Evolutionary conservation across 1,284 basidiomycete genomes (phyloP).

Genomic region (Clitocybe nebularis): DNA sequence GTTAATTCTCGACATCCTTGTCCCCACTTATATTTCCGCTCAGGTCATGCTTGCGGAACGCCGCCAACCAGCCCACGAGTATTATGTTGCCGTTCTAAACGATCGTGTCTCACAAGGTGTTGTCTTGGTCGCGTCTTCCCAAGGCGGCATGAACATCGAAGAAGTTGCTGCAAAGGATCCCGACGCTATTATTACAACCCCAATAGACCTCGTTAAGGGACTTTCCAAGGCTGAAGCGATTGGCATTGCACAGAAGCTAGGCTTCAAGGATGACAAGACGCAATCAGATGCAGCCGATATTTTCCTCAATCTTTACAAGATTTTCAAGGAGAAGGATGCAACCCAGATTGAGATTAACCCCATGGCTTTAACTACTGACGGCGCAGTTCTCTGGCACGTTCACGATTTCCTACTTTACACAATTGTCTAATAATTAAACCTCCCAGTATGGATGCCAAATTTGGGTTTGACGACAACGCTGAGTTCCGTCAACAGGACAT

Average conservation of each 20-base stretch:
- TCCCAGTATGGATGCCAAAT: constrained; percentile 97
- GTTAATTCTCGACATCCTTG: constrained; percentile 23
- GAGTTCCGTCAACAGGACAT: constrained; percentile 95
- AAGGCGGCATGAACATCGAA: constrained; percentile 99
- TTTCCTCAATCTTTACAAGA: constrained; percentile 92
- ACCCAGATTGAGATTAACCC: constrained; percentile 99
- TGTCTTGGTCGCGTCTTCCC: constrained; percentile 90
- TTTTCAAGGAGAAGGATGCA: constrained; percentile 99
- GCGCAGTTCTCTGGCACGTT: constrained; percentile 86
- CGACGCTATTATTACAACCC: constrained; percentile 92
- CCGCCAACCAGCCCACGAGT: constrained; percentile 92
- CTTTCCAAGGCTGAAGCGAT: constrained; percentile 74
- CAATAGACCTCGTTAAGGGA: constrained; percentile 87
- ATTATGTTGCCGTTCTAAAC: constrained; percentile 97
- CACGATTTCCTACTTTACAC: constrained; percentile 4
- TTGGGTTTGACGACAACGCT: constrained; percentile 99
- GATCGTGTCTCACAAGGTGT: constrained; percentile 89
- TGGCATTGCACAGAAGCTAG: constrained; percentile 84
- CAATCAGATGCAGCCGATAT: constrained; percentile 87
- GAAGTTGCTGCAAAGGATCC: constrained; percentile 99
- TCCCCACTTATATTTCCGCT: constrained; percentile 7
- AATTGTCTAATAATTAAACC: constrained; percentile 8
- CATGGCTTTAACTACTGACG: constrained; percentile 92
- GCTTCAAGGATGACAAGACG: constrained; percentile 74
- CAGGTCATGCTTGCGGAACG: constrained; percentile 98